Percentiles rank a stretch among this genome's conserved stretches.
These are phyloP conservation scores for Botrytis galanthina DNA, from an alignment of 2,329 filamentous ascomycete genomes.

Conservation along the genomic window DNA sequence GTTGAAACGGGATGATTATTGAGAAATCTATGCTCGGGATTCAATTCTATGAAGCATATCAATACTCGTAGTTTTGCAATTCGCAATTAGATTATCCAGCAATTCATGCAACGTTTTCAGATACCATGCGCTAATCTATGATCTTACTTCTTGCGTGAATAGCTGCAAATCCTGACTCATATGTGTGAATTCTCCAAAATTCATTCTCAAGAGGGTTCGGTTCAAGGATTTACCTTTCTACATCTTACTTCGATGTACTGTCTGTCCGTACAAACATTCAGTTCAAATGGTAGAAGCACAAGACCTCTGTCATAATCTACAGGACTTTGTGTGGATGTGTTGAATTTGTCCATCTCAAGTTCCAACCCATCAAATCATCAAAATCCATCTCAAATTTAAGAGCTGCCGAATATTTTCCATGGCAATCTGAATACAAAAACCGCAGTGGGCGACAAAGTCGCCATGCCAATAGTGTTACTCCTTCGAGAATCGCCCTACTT, in stretches of 20 bases:
- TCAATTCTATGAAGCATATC: not conserved
- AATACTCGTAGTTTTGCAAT: not conserved
- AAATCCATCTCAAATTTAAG: not conserved
- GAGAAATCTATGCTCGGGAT: not conserved
- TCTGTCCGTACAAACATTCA: not conserved
- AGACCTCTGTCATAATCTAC: not conserved
- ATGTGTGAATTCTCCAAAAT: too few species aligned
- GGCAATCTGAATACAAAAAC: not conserved
- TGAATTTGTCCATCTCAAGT: not conserved
- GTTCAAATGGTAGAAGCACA: too few species aligned
- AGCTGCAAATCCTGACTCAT: not conserved
- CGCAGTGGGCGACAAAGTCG: too few species aligned
- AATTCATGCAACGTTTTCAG: not conserved
- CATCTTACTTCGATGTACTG: not conserved
- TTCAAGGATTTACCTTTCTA: too few species aligned
- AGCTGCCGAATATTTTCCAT: not conserved
- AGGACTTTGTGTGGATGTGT: not conserved
- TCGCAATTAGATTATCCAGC: not conserved
- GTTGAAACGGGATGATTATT: constrained; percentile 33
- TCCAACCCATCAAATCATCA: not conserved
- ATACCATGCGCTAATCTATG: not conserved
- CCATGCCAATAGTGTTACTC: too few species aligned
- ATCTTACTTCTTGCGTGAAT: not conserved
- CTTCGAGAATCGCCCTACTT: too few species aligned
- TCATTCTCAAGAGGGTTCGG: accelerated